These are phyloP conservation scores for Coniferiporia sulphurascens DNA, from an alignment of 1,284 basidiomycete genomes.

Conservation along the genomic window DNA sequence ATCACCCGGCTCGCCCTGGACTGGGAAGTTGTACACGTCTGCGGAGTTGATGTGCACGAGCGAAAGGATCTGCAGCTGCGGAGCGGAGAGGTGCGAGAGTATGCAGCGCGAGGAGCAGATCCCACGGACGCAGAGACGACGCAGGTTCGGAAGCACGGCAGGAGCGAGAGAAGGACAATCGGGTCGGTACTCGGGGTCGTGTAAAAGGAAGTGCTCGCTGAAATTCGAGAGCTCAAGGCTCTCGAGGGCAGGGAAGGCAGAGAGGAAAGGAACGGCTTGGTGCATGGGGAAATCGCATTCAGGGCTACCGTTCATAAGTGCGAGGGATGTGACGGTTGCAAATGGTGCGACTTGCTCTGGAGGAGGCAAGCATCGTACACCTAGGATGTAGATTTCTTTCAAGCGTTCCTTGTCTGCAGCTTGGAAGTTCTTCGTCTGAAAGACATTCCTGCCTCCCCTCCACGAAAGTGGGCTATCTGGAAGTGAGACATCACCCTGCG, in stretches of 20 bases:
- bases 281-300: conserved; percentile 35
- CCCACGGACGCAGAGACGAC: conserved; percentile 47
- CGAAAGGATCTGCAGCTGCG: conserved; percentile 51
- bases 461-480: background rate
- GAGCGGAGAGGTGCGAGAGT: conserved; percentile 54
- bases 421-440: conserved; percentile 9
- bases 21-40: conserved; percentile 46
- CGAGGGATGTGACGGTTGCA: conserved; percentile 29
- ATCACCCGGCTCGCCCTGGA: conserved; percentile 49
- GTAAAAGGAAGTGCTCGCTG: conserved; percentile 38
- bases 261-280: conserved; percentile 44
- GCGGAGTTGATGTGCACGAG: conserved; percentile 53
- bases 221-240: conserved; percentile 48
- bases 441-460: conserved; percentile 5
- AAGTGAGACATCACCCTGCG: background rate
- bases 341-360: conserved; percentile 23
- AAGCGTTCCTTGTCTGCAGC: conserved; percentile 1
- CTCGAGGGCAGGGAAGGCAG: conserved; percentile 53
- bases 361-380: conserved; percentile 4
- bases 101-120: conserved; percentile 59
- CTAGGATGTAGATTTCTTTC: conserved; percentile 11
- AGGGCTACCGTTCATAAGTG: conserved; percentile 24
- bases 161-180: conserved; percentile 29
- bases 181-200: conserved; percentile 19
- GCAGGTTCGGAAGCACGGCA: conserved; percentile 43